These are phyloP conservation scores for Xylaria telfairii DNA, from an alignment of 495 filamentous ascomycete species.

Conservation along the genomic window DNA sequence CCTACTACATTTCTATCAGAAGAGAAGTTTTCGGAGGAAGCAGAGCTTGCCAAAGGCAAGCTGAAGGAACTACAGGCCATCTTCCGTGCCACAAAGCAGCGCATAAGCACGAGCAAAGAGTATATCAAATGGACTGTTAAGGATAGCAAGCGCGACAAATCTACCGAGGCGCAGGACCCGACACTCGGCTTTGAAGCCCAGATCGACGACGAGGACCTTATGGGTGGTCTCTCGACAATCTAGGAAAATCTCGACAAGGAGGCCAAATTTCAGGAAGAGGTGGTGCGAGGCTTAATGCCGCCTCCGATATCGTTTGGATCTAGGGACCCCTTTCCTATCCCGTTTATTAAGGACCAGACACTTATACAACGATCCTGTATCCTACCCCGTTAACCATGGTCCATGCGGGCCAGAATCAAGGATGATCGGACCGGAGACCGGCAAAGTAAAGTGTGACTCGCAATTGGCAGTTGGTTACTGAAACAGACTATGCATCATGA, in stretches of 20 bases:
- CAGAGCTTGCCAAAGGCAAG: constrained; percentile 49
- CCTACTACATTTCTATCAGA: constrained; percentile 49
- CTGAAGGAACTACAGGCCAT: constrained; percentile 51
- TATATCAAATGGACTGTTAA: constrained; percentile 59
- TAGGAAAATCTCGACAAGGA: not conserved
- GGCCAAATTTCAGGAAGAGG: not conserved
- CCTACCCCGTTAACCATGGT: not conserved
- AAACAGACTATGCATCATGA: not conserved
- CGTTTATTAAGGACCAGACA: not conserved
- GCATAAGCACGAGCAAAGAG: constrained; percentile 64
- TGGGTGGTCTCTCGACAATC: constrained; percentile 55
- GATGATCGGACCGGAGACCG: not conserved
- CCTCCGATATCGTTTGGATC: too few relatives aligned
- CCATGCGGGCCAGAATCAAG: not conserved
- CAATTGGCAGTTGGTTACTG: not conserved
- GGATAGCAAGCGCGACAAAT: constrained; percentile 49
- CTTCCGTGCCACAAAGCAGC: constrained; percentile 57
- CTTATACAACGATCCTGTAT: not conserved
- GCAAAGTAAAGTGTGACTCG: not conserved
- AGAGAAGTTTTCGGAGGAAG: constrained; percentile 48
- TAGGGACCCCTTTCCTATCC: not conserved
- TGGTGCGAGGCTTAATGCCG: not conserved
- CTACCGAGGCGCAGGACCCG: constrained; percentile 39
- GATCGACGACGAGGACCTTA: constrained; percentile 72
- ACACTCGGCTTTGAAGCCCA: constrained; percentile 43